phyloP scores from a whole-genome alignment of 441 rosid genomes.

The Jatropha multifida region DNA sequence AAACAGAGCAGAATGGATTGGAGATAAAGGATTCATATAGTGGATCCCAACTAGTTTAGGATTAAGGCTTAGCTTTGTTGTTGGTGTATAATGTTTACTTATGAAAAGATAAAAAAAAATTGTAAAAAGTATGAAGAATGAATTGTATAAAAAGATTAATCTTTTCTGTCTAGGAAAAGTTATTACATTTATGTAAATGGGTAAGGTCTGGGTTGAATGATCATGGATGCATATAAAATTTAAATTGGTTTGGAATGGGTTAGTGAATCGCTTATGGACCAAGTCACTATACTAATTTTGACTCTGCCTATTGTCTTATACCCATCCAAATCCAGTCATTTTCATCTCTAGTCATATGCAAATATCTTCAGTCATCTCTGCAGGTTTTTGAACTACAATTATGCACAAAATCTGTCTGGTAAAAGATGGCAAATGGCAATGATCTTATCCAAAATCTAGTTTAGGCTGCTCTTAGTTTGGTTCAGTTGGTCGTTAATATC shows the following conservation, averaged over 20 bases:
- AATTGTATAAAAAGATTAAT: no score
- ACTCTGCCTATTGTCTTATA: not conserved
- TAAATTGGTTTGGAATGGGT: no score
- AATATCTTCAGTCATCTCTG: not conserved
- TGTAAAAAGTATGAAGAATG: not conserved
- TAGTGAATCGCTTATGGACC: no score
- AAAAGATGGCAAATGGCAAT: not conserved
- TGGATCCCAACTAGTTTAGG: no score
- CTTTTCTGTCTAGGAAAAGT: not conserved
- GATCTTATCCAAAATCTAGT: conserved; percentile 13
- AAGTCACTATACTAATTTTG: not conserved
- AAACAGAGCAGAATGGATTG: no score
- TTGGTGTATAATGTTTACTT: no score
- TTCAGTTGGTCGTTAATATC: conserved; percentile 7
- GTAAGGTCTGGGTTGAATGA: not conserved
- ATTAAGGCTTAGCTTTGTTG: no score
- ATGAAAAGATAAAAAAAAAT: no score
- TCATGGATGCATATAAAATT: no score
- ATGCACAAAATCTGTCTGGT: conserved; percentile 12
- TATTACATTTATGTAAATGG: not conserved
- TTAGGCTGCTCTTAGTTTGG: conserved; percentile 17
- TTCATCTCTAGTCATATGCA: not conserved
- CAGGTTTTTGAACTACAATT: not conserved
- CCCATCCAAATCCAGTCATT: no score
- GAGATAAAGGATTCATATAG: no score